A percentile compares a stretch with the other conserved stretches of the same genome.
Conservation (phyloP, 495 filamentous ascomycete species). For the Penicillium argentinense region DNA sequence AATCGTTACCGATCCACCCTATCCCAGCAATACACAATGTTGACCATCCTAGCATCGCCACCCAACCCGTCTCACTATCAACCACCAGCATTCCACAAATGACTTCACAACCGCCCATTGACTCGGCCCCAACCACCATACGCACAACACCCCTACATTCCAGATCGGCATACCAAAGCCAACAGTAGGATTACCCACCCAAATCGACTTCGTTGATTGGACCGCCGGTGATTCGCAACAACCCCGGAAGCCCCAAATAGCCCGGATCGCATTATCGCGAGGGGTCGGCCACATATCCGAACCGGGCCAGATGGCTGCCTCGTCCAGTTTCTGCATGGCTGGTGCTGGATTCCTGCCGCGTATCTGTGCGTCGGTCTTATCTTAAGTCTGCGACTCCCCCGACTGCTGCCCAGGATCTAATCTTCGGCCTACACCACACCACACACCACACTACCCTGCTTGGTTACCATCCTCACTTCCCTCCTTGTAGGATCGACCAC, state of each 20-base stretch:
- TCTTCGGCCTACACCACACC: too few relatives aligned
- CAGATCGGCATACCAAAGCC: constrained; percentile 17
- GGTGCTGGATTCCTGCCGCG: constrained; percentile 11
- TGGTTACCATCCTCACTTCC: background rate
- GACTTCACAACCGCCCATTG: background rate
- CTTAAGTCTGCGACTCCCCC: constrained; percentile 15
- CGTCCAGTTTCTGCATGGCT: background rate
- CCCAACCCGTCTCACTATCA: too few relatives aligned
- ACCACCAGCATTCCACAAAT: constrained; percentile 10
- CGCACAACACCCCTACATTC: constrained; percentile 19
- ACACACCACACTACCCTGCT: too few relatives aligned
- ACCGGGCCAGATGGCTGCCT: constrained; percentile 3
- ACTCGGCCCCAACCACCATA: constrained; percentile 1
- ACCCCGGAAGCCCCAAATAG: background rate
- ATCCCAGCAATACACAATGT: too few relatives aligned
- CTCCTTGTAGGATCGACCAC: background rate
- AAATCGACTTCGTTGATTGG: background rate
- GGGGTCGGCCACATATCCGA: constrained; percentile 2
- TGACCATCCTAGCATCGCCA: too few relatives aligned
- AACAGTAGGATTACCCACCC: constrained; percentile 4
- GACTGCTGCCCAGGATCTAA: constrained; percentile 4
- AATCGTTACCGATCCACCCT: too few relatives aligned
- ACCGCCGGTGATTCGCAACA: background rate
- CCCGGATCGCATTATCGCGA: background rate
- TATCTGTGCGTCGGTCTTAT: constrained; percentile 13